Conservation (phyloP, 768 basidiomycete species). For the Phanerochaete carnosa region DNA sequence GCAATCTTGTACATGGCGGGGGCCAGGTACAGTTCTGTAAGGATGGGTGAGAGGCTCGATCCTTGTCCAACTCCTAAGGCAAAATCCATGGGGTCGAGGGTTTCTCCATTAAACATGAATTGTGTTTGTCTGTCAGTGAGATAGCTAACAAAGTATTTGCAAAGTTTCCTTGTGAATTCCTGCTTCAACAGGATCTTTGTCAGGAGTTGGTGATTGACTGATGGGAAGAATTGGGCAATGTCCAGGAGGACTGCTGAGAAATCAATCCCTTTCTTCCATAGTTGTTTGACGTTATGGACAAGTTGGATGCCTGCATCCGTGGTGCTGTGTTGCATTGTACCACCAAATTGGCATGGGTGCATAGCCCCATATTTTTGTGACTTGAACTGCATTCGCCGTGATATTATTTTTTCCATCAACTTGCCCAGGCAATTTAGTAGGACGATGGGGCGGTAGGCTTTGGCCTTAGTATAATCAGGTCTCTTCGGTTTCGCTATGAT, state of each 20-base stretch:
- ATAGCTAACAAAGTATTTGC: constrained; percentile 12
- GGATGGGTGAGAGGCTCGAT: constrained; percentile 14
- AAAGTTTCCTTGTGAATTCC: constrained; percentile 9
- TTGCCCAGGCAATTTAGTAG: constrained; percentile 23
- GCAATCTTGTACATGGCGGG: constrained; percentile 4
- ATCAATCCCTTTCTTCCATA: constrained; percentile 3
- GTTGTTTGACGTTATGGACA: constrained; percentile 11
- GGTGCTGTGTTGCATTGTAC: constrained; percentile 16
- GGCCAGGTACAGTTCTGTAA: constrained; percentile 15
- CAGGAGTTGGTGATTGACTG: constrained; percentile 15
- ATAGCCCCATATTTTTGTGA: constrained; percentile 13
- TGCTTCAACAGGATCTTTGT: constrained; percentile 4
- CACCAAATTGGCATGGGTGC: constrained; percentile 20
- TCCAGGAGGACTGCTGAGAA: constrained; percentile 15
- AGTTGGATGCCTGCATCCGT: constrained; percentile 16
- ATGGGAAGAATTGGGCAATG: constrained; percentile 19
- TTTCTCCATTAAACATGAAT: constrained; percentile 6
- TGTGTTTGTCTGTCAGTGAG: constrained; percentile 6
- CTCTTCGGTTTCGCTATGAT: constrained; percentile 23
- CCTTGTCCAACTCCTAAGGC: constrained; percentile 13
- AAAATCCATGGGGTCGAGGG: not conserved
- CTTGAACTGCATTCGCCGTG: constrained; percentile 17
- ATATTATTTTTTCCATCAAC: constrained; percentile 19
- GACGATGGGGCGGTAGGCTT: constrained; percentile 25
- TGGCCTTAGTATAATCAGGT: constrained; percentile 18